Base-by-base conservation (phyloP, 2,329 filamentous ascomycete genomes). In the Botrytis hyacinthi region DNA sequence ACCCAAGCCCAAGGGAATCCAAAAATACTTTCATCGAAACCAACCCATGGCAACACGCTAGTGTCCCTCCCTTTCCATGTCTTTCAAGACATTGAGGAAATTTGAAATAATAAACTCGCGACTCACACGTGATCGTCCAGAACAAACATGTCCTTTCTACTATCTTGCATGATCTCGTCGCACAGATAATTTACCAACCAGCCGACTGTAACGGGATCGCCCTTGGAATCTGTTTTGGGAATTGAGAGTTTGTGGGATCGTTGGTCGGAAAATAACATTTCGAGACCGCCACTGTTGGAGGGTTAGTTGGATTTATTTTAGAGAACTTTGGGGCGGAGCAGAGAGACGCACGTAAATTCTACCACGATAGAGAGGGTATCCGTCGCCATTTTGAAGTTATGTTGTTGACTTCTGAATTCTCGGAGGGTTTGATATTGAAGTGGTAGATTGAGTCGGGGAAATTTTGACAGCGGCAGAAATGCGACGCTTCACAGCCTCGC, bases 221-320 rank as follows among this genome's bases (percentile, higher is more conserved):
- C 90, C 74, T 88, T 84, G 71, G 86, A 83, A 79, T 91, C 87
- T 72, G 81, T 86, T 44, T 87, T 83, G 32, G 95, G 93, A 60
- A 98, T 82, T 4, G 86, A 83, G 63, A 99, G 81, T 35, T 86
- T 84, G 81, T 95, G 93, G 78, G 90, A 92, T 73, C 91, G 89
- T 83, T 94, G 86, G 81, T 97, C 92, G 46, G 91, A 90, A 84
- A 99, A 99, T 77, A 99, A 91, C 85, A 97, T 92, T 84, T 99
- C 96, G 29, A 99, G 88, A 35, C 96, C 96, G 75, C 96, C 96
- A 76, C 96, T 95, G 78, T 70, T 74, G 70, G 29, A 42, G 46
- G 62, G 66, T 72, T 42, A 71, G 61, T 69, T 12, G 54, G 68
- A 1, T 18, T 40, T 14, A 48, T 9, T 63, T n/a, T 54, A 46